Evolutionary conservation across 176 grass and related monocot genomes (phyloP).

Genomic region (Ananas comosus): DNA sequence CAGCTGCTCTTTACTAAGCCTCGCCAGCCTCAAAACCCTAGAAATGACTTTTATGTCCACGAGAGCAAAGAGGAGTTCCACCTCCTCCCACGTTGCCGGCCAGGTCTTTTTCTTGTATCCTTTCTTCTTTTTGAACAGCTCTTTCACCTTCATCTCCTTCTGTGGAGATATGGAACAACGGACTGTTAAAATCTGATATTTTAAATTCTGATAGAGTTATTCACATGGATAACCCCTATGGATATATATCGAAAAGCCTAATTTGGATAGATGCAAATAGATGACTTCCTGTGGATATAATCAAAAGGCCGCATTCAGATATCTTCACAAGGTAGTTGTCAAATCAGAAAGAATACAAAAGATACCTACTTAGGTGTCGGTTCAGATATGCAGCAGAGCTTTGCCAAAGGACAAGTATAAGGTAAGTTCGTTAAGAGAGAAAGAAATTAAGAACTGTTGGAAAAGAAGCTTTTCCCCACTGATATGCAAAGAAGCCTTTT

Average conservation of each 20-base stretch:
- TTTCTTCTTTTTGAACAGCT: conserved; percentile 89
- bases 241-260: background rate
- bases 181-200: background rate
- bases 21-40: conserved; percentile 66
- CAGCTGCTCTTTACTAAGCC: conserved; percentile 86
- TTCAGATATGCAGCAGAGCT: no score
- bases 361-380: no score
- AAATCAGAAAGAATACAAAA: background rate
- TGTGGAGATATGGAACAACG: conserved; percentile 15
- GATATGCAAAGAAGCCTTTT: background rate
- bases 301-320: background rate
- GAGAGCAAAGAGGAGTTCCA: conserved; percentile 72
- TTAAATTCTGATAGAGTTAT: no score
- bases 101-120: conserved; percentile 70
- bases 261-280: background rate
- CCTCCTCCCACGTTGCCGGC: conserved; percentile 61
- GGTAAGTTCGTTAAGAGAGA: no score
- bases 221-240: background rate
- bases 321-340: background rate
- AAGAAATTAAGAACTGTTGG: no score
- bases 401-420: no score
- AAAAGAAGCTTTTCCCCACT: background rate
- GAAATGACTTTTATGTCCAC: conserved; percentile 91
- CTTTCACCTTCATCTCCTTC: conserved; percentile 92
- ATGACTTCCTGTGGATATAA: background rate